Evolutionary conservation across 2,329 filamentous ascomycete genomes (phyloP), one percentile per base, ranked within the genome.

Genomic region (Orbilia quercus): DNA sequence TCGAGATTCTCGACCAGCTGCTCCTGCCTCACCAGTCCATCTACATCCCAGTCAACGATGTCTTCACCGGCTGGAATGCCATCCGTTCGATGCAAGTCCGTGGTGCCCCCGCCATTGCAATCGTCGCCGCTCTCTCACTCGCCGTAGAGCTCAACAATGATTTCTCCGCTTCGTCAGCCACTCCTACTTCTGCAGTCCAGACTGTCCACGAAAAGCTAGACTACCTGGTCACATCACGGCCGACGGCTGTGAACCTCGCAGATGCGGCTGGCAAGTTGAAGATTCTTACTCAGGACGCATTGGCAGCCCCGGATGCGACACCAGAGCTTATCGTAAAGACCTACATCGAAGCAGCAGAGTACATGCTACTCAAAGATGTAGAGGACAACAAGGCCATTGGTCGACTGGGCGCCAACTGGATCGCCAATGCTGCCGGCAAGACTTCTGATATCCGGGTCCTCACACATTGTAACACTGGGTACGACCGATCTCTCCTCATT

Each of bases 401-500:
- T 54, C 85, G 88, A 70, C 84, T 90, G 80, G 95, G 95, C 40
- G 91, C 92, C 0, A 85, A 88, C 75, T 99, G 95, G 91, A 89
- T 99, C 34, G 82, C 87, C 65, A 82, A 84, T 42, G 87, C 91
- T 77, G 50, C 81, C 76, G 81, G 84, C 79, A 79, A 84, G 75
- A 80, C 85, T 75, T 78, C 84, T 79, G 78, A 84, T 81, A 77
- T 96, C 51, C 91, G 91, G n/a, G 89, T 99, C 45, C 82, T 99
- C 76, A 99, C 95, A 9, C 96, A 99, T 82, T 99, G 95, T 84
- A 99, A 99, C 81, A 99, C 95, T 20, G 95, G 95, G 88, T 90
- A 84, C 67, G 82, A 76, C 64, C 74, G 20, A 28, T 38, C 23
- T 31, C 25, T 53, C 28, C 16, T 38, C 23, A 23, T 51, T n/a